Evolutionary conservation across 805 yeast genomes (phyloP), one percentile per base, ranked within the genome.

Genomic region (Cyberlindnera sargentensis): DNA sequence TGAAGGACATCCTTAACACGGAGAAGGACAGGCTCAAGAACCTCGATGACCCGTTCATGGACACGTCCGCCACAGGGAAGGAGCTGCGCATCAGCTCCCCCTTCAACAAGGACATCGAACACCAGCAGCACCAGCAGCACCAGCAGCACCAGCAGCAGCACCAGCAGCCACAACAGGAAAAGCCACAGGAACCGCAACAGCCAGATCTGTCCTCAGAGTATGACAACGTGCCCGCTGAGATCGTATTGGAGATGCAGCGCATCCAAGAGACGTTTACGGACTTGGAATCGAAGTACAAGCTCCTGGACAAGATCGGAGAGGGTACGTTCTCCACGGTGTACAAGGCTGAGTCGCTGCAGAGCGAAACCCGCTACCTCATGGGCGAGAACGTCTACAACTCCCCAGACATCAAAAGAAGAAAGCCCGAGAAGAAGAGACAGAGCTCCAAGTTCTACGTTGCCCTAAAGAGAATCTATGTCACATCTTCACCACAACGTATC

Each of bases 321-420:
- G 98, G 98, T 5, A 96, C 97, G 0, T 90, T 91, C 60, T 87
- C 96, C 5, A 73, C 77, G 10, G 98, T 91, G 7, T 86, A 80
- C 67, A 80, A 78, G 56, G 95, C 95, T 0, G 65, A 68, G 31
- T 82, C 83, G 50, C 53, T 64, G 4, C 56, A 47, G 39, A 42
- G 56, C 43, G 60, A 60, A 11, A 62, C 65, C 5, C 49, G 50
- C 24, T 67, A 66, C 43, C 37, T 64, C n/a, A 60, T 60, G 51
- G 66, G 65, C 3, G 64, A 57, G 37, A 42, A 34, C 50, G 59
- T 31, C 50, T 61, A 20, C 57, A 52, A 74, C 65, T 53, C 60
- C 4, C 53, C 60, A 15, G 58, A 56, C 31, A 56, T 48, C 34
- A 50, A 45, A 8, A 43, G 44, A 28, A 37, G 41, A n/a, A 60